phyloP scores from a whole-genome alignment of 2,329 filamentous ascomycete species.

The Volutella citrinella region DNA sequence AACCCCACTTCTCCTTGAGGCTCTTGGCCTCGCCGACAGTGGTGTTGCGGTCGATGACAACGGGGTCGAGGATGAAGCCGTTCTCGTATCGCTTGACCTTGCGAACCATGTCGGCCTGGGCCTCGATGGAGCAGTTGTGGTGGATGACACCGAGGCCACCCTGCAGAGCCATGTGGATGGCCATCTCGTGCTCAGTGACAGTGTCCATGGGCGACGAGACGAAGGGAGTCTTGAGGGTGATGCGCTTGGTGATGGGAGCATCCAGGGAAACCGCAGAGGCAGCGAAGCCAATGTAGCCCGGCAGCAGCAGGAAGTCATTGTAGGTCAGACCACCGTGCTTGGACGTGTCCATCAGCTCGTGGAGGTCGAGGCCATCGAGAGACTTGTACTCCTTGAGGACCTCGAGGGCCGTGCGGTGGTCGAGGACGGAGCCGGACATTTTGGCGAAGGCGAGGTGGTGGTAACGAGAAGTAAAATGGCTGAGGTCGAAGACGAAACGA shows the following conservation, averaged over 20 bases:
- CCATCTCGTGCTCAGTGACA: slow-evolving; percentile 99
- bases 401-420: slow-evolving; percentile 74
- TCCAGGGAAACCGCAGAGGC: slow-evolving; percentile 87
- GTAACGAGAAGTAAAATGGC: slow-evolving; percentile 26
- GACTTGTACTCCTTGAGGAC: slow-evolving; percentile 77
- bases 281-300: slow-evolving; percentile 97
- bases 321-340: slow-evolving; percentile 93
- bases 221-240: slow-evolving; percentile 93
- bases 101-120: slow-evolving; percentile 97
- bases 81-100: slow-evolving; percentile 99
- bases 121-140: slow-evolving; percentile 98
- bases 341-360: slow-evolving; percentile 85
- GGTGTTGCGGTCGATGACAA: slow-evolving; percentile 83
- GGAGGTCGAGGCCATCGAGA: slow-evolving; percentile 82
- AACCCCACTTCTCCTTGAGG: slow-evolving; percentile 97
- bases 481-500: slow-evolving; percentile 43
- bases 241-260: slow-evolving; percentile 90
- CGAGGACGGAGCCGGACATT: slow-evolving; percentile 45
- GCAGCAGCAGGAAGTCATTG: slow-evolving; percentile 96
- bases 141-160: slow-evolving; percentile 93
- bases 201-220: slow-evolving; percentile 99
- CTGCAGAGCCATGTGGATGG: slow-evolving; percentile 91
- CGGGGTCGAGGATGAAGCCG: slow-evolving; percentile 94
- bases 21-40: slow-evolving; percentile 89
- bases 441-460: slow-evolving; percentile 18